Evolutionary conservation across 1,284 basidiomycete species (phyloP).

Genomic region (Heterobasidion irregulare): DNA sequence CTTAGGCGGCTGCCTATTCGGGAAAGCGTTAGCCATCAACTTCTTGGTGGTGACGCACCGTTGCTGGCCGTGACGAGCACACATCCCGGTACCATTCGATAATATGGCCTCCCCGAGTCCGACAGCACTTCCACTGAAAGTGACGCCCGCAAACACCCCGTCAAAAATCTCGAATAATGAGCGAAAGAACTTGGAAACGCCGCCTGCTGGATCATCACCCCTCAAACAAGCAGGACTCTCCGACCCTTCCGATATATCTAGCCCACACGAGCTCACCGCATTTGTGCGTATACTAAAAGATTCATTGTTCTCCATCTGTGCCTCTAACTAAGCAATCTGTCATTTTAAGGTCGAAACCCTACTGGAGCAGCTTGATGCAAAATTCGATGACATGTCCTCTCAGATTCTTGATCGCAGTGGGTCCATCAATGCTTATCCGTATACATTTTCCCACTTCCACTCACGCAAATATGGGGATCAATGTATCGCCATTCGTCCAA

Average conservation of each 20-base stretch:
- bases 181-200: neutral
- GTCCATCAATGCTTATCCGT: conserved; percentile 18
- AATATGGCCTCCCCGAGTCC: conserved; percentile 18
- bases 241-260: conserved; percentile 3
- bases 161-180: neutral
- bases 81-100: neutral
- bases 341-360: conserved; percentile 69
- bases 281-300: conserved; percentile 44
- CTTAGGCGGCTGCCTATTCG: neutral
- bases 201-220: neutral
- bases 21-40: neutral
- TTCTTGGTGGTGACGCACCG: neutral
- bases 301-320: neutral
- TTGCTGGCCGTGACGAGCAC: neutral
- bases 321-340: neutral
- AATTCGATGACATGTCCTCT: conserved; percentile 78
- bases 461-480: conserved; percentile 4
- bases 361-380: conserved; percentile 67
- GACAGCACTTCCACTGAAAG: conserved; percentile 48
- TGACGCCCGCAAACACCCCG: conserved; percentile 36
- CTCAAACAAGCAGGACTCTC: neutral
- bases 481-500: neutral
- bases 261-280: conserved; percentile 72
- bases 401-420: conserved; percentile 76
- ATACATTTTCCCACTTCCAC: neutral